Conservation (phyloP, 352 stramenopile species). For the Phytophthora agathidicida region DNA sequence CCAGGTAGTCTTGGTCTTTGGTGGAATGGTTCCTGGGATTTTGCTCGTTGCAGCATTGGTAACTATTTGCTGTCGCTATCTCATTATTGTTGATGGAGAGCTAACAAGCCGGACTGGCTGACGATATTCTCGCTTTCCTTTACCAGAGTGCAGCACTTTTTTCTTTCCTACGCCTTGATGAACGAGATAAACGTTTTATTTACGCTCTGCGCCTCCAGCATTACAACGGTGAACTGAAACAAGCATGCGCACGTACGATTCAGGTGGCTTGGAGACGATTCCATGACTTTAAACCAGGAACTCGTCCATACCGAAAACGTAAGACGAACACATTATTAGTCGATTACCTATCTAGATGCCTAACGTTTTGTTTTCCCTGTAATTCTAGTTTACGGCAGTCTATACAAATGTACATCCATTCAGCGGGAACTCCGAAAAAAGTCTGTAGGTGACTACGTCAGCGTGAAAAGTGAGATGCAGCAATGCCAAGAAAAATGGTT, state of each 20-base stretch:
- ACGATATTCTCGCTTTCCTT: background rate
- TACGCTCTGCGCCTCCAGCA: constrained; percentile 52
- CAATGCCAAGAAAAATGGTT: constrained; percentile 54
- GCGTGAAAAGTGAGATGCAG: constrained; percentile 46
- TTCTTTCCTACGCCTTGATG: constrained; percentile 54
- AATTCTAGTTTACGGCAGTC: constrained; percentile 25
- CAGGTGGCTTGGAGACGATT: constrained; percentile 60
- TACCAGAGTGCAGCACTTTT: constrained; percentile 72
- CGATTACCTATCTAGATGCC: background rate
- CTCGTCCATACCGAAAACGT: constrained; percentile 28
- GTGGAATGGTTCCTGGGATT: constrained; percentile 74
- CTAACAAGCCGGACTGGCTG: background rate
- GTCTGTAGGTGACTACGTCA: constrained; percentile 47
- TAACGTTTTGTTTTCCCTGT: constrained; percentile 7
- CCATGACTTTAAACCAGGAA: constrained; percentile 2
- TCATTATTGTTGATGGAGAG: background rate
- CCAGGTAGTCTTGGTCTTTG: constrained; percentile 64
- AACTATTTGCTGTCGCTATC: constrained; percentile 24
- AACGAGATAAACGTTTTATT: constrained; percentile 68
- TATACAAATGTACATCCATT: constrained; percentile 45
- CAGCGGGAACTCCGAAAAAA: constrained; percentile 63
- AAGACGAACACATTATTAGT: constrained; percentile 3
- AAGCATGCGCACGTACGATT: constrained; percentile 64
- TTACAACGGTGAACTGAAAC: constrained; percentile 44
- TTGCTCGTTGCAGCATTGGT: constrained; percentile 73